Base-by-base conservation (phyloP, 176 grass and related monocot genomes). In the Leersia perrieri region DNA sequence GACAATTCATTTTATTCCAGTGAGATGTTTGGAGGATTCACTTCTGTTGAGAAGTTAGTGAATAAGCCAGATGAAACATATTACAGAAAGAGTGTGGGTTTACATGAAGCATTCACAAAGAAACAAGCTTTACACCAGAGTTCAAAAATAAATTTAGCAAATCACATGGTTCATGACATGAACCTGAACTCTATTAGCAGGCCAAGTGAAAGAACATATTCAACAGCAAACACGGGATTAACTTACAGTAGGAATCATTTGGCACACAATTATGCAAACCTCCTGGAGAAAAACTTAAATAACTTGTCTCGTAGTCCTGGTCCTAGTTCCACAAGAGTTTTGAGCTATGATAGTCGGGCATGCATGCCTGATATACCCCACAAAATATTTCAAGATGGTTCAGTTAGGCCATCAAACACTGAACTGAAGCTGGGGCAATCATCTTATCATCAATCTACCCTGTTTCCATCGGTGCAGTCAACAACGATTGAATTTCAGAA, bases 371-470 rank as follows among this genome's bases (percentile, higher is more conserved):
- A 55, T 77, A 41, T 73, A 6, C 68, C 81, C 38, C 38, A 73
- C 38, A 79, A 82, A 88, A 45, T 75, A 74, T 70, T 79, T 18
- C 78, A 74, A 74, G 83, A 83, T 64, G 71, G 72, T 60, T 66
- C 70, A 23, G 63, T 65, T 30, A 85, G 30, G 85, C 61, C 88
- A 78, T 93, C 94, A 18, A 93, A 88, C 66, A 91, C 89, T 66
- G 91, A 97, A 75, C 60, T 97, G 79, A 91, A 91, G 81, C 88
- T 93, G 67, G 91, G 94, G 30, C 94, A 91, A 75, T 89, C 86
- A 63, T 90, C 88, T 66, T 87, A 78, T 88, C 85, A 84, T 82
- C 87, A 89, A 72, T 71, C 81, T 80, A 49, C 60, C 77, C 28
- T 85, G 68, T 89, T 87, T 83, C 90, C 86, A 60, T 72, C 47